Base-by-base conservation (phyloP, 1,284 basidiomycete genomes). In the Melanopsichium pennsylvanicum region DNA sequence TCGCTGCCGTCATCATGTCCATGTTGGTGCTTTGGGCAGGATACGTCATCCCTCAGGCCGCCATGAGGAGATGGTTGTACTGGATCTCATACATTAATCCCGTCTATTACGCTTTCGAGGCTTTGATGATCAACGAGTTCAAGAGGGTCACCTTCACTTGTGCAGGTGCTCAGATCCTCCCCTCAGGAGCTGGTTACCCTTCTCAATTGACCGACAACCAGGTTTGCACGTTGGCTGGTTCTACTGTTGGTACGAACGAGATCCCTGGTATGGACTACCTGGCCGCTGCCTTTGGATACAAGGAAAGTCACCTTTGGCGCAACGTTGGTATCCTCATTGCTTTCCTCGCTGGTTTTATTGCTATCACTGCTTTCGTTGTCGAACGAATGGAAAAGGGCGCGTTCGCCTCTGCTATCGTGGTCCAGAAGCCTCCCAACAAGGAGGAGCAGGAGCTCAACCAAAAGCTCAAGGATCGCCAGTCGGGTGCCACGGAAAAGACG, bases 61-160 rank as follows among this genome's bases (percentile, higher is more conserved):
- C 86, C 55, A 92, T 94, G 91, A 89, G 91, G 79, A 84, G 90
- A 45, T 94, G 91, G 91, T 80, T 93, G 15, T 91, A 90, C 84
- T 93, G 91, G 91, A 64, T 75, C 49, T 55, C 54, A 19, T 72
- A 72, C 45, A 27, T 70, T 48, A 74, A 71, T 43, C 79, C 80
- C 6, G 78, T 91, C 35, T 83, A 87, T 13, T 94, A 92, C 82
- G 89, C 88, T 1, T 93, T 90, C 85, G 87, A 89, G 68, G 89
- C 87, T 1, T 84, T 87, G 45, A 69, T 77, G 69, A 52, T 69
- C 51, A 85, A 85, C 80, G 85, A 85, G 76, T 85, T 85, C 70
- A 67, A 64, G 48, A 40, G 67, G 0, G 39, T 58, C 34, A 73
- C 51, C 1, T 69, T 73, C 34, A 69, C 69, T 16, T 75, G 74